Evolutionary conservation across 2,329 filamentous ascomycete species (phyloP), one percentile per base, ranked within the genome.

Genomic region (Phoma sp.): DNA sequence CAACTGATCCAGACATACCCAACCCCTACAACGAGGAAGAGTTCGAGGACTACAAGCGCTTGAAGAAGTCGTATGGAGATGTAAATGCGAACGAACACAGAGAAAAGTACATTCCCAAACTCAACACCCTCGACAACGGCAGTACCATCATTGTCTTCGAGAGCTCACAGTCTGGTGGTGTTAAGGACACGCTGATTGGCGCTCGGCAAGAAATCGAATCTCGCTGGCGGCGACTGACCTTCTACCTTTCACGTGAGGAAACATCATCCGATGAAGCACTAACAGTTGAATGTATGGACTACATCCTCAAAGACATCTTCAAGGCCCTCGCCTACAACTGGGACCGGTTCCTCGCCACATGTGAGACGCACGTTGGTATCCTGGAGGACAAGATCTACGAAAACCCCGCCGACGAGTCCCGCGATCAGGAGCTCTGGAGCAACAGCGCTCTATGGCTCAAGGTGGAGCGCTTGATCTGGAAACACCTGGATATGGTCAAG

Each of bases 111-210:
- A 73, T 77, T 10, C 76, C 77, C 21, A 75, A 75, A 19, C 69
- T 80, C 2, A 64, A 77, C 19, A 74, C 72, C 1, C 74, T 82
- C 4, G 82, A 84, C 55, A 82, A 82, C 43, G 76, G 70, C 22
- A 74, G 67, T 54, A 81, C 80, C 0, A 79, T 84, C 51, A 81
- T 84, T 49, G 70, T 84, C 25, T 83, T 84, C 55, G 82, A 84
- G 56, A 78, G 80, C 43, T 80, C 80, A 0, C 76, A 81, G 25
- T 79, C 78, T 2, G 74, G 76, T 17, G 75, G 73, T 10, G 77
- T 81, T 24, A 74, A 80, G 33, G 79, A 84, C 58, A 84, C 81
- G 1, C 58, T 84, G 9, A 78, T 84, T 19, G 72, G 78, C 2
- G 80, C 82, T 3, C 74, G 81, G 13, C 76, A 80, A 39, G 78